These are phyloP conservation scores for Trichomonas gallinae DNA, from an alignment of 208 protist species.

Conservation along the genomic window DNA sequence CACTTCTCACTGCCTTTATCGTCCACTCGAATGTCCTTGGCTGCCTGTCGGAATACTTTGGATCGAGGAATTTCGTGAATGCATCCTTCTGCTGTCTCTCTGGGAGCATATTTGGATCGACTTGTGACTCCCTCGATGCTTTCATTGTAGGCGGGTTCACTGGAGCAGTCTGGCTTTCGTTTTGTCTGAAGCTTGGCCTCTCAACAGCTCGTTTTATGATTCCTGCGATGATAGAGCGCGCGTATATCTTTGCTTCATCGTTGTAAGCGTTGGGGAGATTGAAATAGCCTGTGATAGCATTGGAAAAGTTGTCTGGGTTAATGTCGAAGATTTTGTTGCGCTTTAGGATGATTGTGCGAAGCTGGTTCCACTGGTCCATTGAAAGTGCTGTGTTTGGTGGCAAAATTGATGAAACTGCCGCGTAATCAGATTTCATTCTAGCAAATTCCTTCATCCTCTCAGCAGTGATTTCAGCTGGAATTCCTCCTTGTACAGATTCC, in stretches of 20 bases:
- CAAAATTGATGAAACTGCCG: not conserved
- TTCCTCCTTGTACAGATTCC: not conserved
- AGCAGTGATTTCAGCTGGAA: not conserved
- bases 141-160: not conserved
- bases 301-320: not conserved
- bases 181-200: not conserved
- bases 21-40: not conserved
- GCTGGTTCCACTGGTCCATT: not conserved
- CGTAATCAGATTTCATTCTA: not conserved
- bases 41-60: not conserved
- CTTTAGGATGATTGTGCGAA: not conserved
- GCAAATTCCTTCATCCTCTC: not conserved
- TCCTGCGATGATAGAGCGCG: not conserved
- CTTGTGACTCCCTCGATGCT: not conserved
- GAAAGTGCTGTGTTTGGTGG: not conserved
- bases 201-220: not conserved
- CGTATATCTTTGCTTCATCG: not conserved
- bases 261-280: not conserved
- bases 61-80: not conserved
- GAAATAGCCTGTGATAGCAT: not conserved
- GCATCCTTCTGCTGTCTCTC: not conserved
- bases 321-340: not conserved
- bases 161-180: not conserved
- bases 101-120: not conserved
- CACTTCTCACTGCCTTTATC: not conserved